phyloP scores from a whole-genome alignment of 75 land plant genomes.

The Isoetes taiwanensis region DNA sequence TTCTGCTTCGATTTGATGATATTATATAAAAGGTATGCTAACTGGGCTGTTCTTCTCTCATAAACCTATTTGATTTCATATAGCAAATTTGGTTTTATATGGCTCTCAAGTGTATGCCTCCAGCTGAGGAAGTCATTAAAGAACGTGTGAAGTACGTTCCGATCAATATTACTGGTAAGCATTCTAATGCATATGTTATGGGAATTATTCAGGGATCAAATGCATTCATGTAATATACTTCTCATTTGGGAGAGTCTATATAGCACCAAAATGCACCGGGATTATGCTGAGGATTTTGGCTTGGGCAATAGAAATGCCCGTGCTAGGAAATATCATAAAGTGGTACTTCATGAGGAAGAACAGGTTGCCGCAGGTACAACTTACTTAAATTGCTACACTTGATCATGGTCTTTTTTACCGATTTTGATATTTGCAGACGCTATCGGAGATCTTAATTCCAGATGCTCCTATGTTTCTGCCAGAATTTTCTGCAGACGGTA shows the following conservation, averaged over 20 bases:
- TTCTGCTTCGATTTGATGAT: too few species aligned
- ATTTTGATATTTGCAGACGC: slow-evolving; percentile 31
- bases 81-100: too few species aligned
- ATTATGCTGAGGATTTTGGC: slow-evolving; percentile 42
- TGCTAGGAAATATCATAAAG: slow-evolving; percentile 36
- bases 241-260: neutral
- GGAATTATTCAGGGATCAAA: neutral
- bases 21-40: too few species aligned
- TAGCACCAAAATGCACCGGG: slow-evolving; percentile 79
- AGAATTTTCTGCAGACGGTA: slow-evolving; percentile 78
- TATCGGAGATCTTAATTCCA: slow-evolving; percentile 52
- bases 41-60: too few species aligned
- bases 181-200: too few species aligned
- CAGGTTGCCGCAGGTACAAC: slow-evolving; percentile 39
- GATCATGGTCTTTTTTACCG: neutral
- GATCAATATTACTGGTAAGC: neutral
- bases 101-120: slow-evolving; percentile 12
- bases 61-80: too few species aligned
- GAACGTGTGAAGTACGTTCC: slow-evolving; percentile 4
- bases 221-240: neutral
- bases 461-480: slow-evolving; percentile 81
- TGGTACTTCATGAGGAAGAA: slow-evolving; percentile 44
- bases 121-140: slow-evolving; percentile 17
- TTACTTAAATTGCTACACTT: neutral
- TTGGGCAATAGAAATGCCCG: slow-evolving; percentile 35